These are phyloP conservation scores for Pyrrhoderma noxium DNA, from an alignment of 1,284 basidiomycete genomes.

Conservation along the genomic window DNA sequence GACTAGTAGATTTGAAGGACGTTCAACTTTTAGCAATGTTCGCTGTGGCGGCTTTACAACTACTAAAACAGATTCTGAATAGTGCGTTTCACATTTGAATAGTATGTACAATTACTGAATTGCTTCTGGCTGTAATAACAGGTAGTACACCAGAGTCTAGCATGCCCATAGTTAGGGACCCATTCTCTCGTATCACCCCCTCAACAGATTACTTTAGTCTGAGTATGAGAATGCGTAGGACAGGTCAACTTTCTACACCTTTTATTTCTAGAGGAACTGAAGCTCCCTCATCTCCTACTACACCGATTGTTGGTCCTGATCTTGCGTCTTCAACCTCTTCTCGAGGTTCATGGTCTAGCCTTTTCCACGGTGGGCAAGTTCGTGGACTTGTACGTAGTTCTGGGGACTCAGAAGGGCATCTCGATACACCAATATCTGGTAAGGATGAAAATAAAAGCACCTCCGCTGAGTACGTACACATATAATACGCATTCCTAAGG, in stretches of 20 bases:
- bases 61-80: slow-evolving; percentile 19
- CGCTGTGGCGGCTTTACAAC: slow-evolving; percentile 56
- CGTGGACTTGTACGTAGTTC: slow-evolving; percentile 56
- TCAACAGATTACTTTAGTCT: slow-evolving; percentile 12
- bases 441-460: too few species aligned
- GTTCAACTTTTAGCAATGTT: slow-evolving; percentile 80
- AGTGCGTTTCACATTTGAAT: not conserved
- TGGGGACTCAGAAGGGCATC: slow-evolving; percentile 22
- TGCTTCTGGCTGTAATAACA: too few species aligned
- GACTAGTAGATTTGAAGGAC: slow-evolving; percentile 61
- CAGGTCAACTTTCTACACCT: not conserved
- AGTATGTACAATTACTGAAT: too few species aligned
- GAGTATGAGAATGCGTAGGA: slow-evolving; percentile 5
- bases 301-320: slow-evolving; percentile 28
- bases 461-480: too few species aligned
- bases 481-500: too few species aligned
- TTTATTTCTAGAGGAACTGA: slow-evolving; percentile 26
- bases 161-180: not conserved
- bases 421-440: too few species aligned
- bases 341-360: slow-evolving; percentile 66
- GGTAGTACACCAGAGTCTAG: not conserved
- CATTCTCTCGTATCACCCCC: not conserved
- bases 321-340: slow-evolving; percentile 47
- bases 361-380: slow-evolving; percentile 58
- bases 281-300: slow-evolving; percentile 29